phyloP scores from a whole-genome alignment of 1,284 basidiomycete species.

The Tetrapyrgos nigripes region DNA sequence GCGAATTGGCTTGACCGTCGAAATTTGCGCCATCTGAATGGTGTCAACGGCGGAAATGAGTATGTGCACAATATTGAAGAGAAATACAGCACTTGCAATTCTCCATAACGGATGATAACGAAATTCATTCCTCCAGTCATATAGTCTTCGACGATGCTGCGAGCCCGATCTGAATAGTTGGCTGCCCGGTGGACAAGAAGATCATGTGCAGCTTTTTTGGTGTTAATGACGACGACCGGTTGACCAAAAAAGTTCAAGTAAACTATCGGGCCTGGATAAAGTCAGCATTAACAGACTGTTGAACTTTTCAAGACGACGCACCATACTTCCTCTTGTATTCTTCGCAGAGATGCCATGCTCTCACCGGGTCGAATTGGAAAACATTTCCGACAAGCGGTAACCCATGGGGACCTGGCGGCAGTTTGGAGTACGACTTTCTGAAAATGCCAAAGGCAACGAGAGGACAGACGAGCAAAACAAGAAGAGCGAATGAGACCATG shows the following conservation, averaged over 20 bases:
- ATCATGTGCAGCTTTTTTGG: conserved; percentile 9
- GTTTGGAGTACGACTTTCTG: too few relatives aligned
- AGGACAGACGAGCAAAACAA: too few relatives aligned
- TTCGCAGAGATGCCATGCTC: conserved; percentile 6
- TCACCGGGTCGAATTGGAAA: conserved; percentile 4
- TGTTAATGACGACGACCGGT: conserved; percentile 13
- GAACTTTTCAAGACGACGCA: background rate
- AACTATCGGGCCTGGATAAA: conserved; percentile 9
- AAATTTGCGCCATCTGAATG: conserved; percentile 7
- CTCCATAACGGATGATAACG: conserved; percentile 3
- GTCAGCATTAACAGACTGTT: background rate
- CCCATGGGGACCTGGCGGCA: conserved; percentile 14
- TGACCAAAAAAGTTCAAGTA: conserved; percentile 9
- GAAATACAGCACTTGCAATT: background rate
- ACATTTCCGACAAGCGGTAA: conserved; percentile 14
- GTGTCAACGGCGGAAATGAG: background rate
- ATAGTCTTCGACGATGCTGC: conserved; percentile 3
- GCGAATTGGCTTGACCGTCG: conserved; percentile 10
- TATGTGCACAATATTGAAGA: background rate
- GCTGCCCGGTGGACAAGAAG: conserved; percentile 14
- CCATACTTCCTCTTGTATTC: conserved; percentile 5
- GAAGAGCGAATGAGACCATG: too few relatives aligned
- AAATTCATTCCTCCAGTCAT: background rate
- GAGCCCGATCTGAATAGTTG: conserved; percentile 10
- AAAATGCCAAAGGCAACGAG: too few relatives aligned